A percentile compares a stretch with the other conserved stretches of the same genome.
phyloP scores from a whole-genome alignment of 2,329 filamentous ascomycete genomes.

The Phyllosticta citribraziliensis region DNA sequence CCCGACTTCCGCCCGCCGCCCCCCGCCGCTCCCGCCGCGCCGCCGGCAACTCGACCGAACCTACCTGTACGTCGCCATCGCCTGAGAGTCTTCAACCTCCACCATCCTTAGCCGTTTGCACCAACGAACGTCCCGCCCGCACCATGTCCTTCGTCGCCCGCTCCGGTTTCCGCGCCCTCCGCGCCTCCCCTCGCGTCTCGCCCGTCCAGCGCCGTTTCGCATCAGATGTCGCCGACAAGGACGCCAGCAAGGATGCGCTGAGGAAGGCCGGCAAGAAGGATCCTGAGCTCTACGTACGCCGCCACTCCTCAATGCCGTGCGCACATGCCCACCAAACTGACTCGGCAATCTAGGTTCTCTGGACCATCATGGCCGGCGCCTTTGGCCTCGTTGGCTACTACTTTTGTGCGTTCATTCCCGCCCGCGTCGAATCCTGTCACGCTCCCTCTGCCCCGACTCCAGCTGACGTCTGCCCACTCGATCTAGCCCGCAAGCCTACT shows the following conservation, averaged over 20 bases:
- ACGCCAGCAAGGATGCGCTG: constrained; percentile 39
- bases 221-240: constrained; percentile 31
- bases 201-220: constrained; percentile 21
- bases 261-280: constrained; percentile 58
- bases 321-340: background rate
- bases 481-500: constrained; percentile 71
- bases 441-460: background rate
- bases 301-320: constrained; percentile 13
- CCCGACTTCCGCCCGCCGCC: constrained; percentile 2
- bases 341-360: constrained; percentile 57
- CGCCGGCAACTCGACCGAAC: background rate
- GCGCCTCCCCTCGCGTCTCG: constrained; percentile 31
- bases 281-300: constrained; percentile 63
- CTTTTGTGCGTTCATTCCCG: constrained; percentile 50
- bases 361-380: constrained; percentile 81
- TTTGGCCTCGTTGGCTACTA: constrained; percentile 85
- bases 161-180: constrained; percentile 37
- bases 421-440: too few relatives aligned
- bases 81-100: background rate
- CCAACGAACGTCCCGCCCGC: constrained; percentile 9
- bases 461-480: background rate
- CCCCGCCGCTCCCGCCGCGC: background rate
- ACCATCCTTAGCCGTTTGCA: constrained; percentile 9
- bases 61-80: background rate
- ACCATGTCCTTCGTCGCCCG: constrained; percentile 38